Evolutionary conservation across 225 moss, liverwort and hornwort genomes (phyloP).

Genomic region (Marchantia paleacea): DNA sequence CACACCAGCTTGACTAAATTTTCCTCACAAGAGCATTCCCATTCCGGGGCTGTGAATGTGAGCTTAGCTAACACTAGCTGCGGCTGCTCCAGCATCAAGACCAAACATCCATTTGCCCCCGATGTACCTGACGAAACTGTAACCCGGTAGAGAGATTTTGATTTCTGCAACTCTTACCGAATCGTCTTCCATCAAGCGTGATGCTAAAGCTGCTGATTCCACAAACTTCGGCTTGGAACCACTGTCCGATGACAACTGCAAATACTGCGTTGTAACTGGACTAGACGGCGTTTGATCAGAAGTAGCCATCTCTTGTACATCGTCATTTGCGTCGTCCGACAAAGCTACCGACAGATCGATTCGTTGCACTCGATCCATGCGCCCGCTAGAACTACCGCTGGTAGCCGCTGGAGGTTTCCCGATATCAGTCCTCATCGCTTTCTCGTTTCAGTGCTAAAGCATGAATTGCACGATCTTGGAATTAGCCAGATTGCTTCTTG

Average conservation of each 20-base stretch:
- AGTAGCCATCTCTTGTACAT: slow-evolving; percentile 8
- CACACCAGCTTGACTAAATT: too few relatives aligned
- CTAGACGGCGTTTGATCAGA: background rate
- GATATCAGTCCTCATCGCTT: slow-evolving; percentile 2
- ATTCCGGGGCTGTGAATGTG: too few relatives aligned
- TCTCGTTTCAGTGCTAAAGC: background rate
- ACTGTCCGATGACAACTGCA: slow-evolving; percentile 9
- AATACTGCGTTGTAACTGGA: background rate
- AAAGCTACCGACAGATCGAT: slow-evolving; percentile 16
- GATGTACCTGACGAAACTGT: too few relatives aligned
- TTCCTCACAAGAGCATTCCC: too few relatives aligned
- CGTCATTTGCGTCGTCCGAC: slow-evolving; percentile 1
- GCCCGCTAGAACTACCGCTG: background rate
- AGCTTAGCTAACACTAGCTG: too few relatives aligned
- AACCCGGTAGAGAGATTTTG: background rate
- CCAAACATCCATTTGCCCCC: too few relatives aligned
- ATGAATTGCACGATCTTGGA: background rate
- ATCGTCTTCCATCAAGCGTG: background rate
- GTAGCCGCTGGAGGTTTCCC: background rate
- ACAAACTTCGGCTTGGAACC: too few relatives aligned
- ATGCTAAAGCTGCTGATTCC: background rate
- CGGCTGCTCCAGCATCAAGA: too few relatives aligned
- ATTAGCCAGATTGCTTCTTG: background rate
- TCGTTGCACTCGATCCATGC: slow-evolving; percentile 4
- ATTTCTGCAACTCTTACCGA: background rate